These are phyloP conservation scores for Syzygium jambos DNA, from an alignment of 345 rosid species.

Conservation along the genomic window DNA sequence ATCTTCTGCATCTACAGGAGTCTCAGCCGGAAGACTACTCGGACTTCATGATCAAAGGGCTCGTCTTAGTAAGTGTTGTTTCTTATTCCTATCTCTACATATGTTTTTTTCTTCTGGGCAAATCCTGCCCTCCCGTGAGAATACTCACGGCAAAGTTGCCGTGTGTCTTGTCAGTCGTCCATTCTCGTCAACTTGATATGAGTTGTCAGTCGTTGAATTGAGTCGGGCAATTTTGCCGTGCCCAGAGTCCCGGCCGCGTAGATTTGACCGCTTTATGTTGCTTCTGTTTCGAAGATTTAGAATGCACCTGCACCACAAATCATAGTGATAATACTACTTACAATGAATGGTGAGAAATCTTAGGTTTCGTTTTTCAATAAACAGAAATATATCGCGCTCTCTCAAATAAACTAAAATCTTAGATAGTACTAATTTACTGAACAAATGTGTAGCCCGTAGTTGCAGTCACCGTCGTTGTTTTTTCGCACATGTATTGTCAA, in stretches of 20 bases:
- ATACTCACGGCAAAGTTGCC: too few species aligned
- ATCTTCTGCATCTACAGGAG: slow-evolving; percentile 38
- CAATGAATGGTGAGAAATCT: background rate
- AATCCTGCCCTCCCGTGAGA: too few species aligned
- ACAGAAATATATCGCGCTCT: background rate
- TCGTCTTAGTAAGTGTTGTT: slow-evolving; percentile 6
- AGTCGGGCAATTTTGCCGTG: too few species aligned
- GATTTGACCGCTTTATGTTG: background rate
- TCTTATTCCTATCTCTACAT: background rate
- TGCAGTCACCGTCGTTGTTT: too few species aligned
- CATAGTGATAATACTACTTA: background rate
- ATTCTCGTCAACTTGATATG: too few species aligned
- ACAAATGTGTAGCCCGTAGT: background rate
- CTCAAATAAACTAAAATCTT: background rate
- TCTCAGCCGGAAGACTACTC: slow-evolving; percentile 20
- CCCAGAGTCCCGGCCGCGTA: background rate
- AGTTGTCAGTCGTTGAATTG: too few species aligned
- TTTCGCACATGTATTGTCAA: too few species aligned
- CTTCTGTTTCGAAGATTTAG: background rate
- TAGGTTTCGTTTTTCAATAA: background rate
- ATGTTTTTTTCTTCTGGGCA: background rate
- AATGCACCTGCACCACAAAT: background rate
- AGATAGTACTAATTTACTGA: background rate
- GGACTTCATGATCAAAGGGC: slow-evolving; percentile 39
- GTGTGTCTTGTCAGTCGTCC: too few species aligned